Base-by-base conservation (phyloP, 176 grass and related monocot genomes). In the Coix lacrymajobi region DNA sequence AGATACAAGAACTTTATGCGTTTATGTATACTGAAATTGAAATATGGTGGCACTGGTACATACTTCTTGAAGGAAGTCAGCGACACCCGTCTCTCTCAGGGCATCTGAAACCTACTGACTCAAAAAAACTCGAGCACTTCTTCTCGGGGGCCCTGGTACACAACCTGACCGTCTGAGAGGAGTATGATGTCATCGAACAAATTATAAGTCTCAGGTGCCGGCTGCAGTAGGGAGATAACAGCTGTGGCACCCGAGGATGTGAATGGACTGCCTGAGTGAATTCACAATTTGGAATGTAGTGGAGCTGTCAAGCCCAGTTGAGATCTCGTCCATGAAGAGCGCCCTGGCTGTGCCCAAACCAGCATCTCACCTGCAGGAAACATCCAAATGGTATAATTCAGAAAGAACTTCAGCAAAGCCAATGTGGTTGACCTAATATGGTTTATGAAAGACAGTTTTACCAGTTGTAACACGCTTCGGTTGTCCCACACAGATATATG, bases 251-350 rank as follows among this genome's bases (percentile, higher is more conserved):
- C 91, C 66, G 9, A 98, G 92, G 69, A 95, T 93, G 84, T 98
- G 90, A 48, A 93, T 81, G 12, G 90, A 90, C 57, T 98, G 92
- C 86, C 92, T 90, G 36, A 98, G 90, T 8, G 92, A 98, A 62
- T 95, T 95, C 57, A 98, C 92, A 66, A 98, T 97, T 73, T 97
- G 94, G 69, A 97, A 97, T 31, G 95, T 98, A 2, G 96, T 98
- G 13, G 96, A 98, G 88, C 96, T 98, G 36, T 93, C 96, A 34
- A 98, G 90, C 25, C 96, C 96, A 64, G 96, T 98, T 1, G 96
- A 98, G 72, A 95, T 98, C 88, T 95, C 92, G 16, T 98, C 96
- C 96, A 95, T 98, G 79, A 98, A 98, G 37, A 98, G 84, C 9
- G 89, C 96, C 76, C 78, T 91, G 32, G 90, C 86, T 10, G 90